Conservation (phyloP, 2,329 filamentous ascomycete species). For the Calonectria multiphialidica region DNA sequence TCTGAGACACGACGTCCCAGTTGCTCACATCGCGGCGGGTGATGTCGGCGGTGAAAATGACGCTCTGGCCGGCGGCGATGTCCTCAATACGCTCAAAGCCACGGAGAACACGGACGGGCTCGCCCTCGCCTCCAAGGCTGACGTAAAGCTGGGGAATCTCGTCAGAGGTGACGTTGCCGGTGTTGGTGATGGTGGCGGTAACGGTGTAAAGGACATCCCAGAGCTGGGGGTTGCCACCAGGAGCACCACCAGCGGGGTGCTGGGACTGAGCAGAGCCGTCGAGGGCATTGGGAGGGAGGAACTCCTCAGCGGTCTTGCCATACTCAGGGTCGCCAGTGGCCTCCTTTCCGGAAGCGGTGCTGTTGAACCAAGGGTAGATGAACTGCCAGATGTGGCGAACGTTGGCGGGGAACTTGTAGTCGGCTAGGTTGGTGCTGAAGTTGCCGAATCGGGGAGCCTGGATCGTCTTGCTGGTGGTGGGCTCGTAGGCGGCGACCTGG, state of each 20-base stretch:
- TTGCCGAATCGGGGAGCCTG: constrained; percentile 75
- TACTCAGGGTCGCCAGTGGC: constrained; percentile 72
- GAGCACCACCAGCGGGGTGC: constrained; percentile 62
- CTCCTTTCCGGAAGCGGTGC: constrained; percentile 65
- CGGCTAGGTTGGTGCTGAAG: constrained; percentile 69
- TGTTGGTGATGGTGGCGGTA: constrained; percentile 78
- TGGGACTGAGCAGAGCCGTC: constrained; percentile 69
- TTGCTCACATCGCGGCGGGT: constrained; percentile 87
- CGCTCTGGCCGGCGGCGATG: constrained; percentile 76
- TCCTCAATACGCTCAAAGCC: constrained; percentile 81
- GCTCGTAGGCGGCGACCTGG: constrained; percentile 63
- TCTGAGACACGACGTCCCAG: constrained; percentile 84
- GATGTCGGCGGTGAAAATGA: constrained; percentile 75
- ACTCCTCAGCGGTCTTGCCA: constrained; percentile 67
- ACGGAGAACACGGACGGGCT: constrained; percentile 76
- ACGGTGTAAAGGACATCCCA: constrained; percentile 79
- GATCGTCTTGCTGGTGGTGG: constrained; percentile 71
- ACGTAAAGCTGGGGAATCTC: constrained; percentile 85
- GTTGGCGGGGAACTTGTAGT: constrained; percentile 76
- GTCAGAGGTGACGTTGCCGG: constrained; percentile 72
- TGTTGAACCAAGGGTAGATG: constrained; percentile 82
- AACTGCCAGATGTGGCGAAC: constrained; percentile 65
- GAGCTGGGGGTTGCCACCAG: constrained; percentile 74
- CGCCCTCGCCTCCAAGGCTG: constrained; percentile 81
- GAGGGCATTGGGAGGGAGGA: constrained; percentile 69